Evolutionary conservation across 352 stramenopile species (phyloP).

Genomic region (Pythium guiyangense): DNA sequence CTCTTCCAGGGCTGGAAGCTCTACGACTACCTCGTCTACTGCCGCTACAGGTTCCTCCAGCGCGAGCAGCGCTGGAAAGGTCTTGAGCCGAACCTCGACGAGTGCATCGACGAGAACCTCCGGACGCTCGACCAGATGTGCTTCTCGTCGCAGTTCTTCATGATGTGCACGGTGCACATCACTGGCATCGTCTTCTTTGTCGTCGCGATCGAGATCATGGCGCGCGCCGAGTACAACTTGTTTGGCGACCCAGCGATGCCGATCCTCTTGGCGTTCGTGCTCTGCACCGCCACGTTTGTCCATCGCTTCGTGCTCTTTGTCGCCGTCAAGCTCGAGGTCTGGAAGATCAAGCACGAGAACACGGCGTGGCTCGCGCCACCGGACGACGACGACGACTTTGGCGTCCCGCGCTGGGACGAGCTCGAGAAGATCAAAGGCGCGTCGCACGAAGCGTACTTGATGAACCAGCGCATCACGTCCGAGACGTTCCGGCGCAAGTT

Average conservation of each 20-base stretch:
- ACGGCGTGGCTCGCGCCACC: conserved; percentile 90
- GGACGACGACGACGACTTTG: conserved; percentile 91
- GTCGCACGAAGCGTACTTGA: conserved; percentile 93
- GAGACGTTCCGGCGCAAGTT: conserved; percentile 98
- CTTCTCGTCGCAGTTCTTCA: conserved; percentile 97
- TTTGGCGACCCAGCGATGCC: conserved; percentile 93
- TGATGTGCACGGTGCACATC: conserved; percentile 94
- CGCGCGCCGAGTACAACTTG: conserved; percentile 92
- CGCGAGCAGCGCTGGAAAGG: conserved; percentile 96
- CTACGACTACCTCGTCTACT: conserved; percentile 97
- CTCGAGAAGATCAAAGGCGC: conserved; percentile 91
- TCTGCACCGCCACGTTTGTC: conserved; percentile 51
- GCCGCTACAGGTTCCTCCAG: conserved; percentile 93
- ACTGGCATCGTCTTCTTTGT: conserved; percentile 95
- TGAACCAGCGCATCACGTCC: conserved; percentile 96
- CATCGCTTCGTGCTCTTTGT: conserved; percentile 76
- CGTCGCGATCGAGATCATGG: conserved; percentile 95
- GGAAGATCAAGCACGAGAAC: conserved; percentile 96
- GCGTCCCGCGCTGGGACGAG: conserved; percentile 90
- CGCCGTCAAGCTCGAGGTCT: conserved; percentile 88
- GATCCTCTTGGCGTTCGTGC: conserved; percentile 76
- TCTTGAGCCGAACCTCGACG: conserved; percentile 93
- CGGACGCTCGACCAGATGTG: conserved; percentile 96
- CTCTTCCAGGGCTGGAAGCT: conserved; percentile 98
- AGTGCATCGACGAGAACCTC: conserved; percentile 96